These are phyloP conservation scores for Lepraria neglecta DNA, from an alignment of 495 filamentous ascomycete genomes.

Conservation along the genomic window DNA sequence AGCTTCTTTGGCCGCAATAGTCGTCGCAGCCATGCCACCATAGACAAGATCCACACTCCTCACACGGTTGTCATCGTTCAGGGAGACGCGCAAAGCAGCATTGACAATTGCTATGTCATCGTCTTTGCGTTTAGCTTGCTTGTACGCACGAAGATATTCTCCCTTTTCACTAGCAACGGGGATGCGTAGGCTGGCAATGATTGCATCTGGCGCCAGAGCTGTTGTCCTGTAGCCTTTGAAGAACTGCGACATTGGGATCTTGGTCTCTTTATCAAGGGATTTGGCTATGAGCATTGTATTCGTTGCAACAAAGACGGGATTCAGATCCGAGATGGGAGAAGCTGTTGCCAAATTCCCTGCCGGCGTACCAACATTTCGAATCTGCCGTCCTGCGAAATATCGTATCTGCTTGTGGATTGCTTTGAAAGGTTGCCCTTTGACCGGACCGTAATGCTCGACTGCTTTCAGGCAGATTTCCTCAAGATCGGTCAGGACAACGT, in stretches of 20 bases:
- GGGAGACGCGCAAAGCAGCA: slow-evolving; percentile 62
- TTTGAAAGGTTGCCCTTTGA: slow-evolving; percentile 56
- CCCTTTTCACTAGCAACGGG: slow-evolving; percentile 62
- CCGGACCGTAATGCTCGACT: slow-evolving; percentile 68
- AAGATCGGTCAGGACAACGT: slow-evolving; percentile 65
- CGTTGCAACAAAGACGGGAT: slow-evolving; percentile 87
- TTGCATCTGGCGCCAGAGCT: slow-evolving; percentile 70
- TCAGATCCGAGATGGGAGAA: slow-evolving; percentile 92
- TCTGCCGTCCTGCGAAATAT: slow-evolving; percentile 95
- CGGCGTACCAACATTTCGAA: slow-evolving; percentile 92
- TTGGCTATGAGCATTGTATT: slow-evolving; percentile 76
- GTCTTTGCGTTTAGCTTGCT: slow-evolving; percentile 92
- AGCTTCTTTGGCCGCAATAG: slow-evolving; percentile 72
- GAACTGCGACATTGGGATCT: slow-evolving; percentile 87
- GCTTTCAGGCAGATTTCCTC: slow-evolving; percentile 61
- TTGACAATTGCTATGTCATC: slow-evolving; percentile 98
- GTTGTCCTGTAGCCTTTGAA: slow-evolving; percentile 89
- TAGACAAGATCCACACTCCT: slow-evolving; percentile 71
- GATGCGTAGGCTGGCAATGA: slow-evolving; percentile 82
- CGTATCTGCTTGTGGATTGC: slow-evolving; percentile 47
- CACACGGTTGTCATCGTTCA: slow-evolving; percentile 60
- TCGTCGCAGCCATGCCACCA: slow-evolving; percentile 85
- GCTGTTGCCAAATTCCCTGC: slow-evolving; percentile 94
- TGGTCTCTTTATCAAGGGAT: slow-evolving; percentile 58
- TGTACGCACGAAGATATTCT: slow-evolving; percentile 74